Percentiles rank a stretch among this genome's conserved stretches.
phyloP scores from a whole-genome alignment of 2,329 filamentous ascomycete species.

The Ampelomyces quisqualis region DNA sequence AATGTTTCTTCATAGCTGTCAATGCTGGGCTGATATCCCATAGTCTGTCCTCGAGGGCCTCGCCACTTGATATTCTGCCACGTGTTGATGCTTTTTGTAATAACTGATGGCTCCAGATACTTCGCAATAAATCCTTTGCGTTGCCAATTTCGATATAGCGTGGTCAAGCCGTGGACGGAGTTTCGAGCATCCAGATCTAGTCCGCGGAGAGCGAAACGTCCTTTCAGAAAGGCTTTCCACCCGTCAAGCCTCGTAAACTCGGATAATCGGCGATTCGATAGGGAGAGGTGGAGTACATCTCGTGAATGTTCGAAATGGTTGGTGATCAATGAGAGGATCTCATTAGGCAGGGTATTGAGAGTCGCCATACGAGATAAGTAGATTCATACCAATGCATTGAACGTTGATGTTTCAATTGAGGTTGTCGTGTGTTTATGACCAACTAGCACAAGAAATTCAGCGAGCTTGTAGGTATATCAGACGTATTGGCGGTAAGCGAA shows the following conservation, averaged over 20 bases:
- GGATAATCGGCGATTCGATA: slow-evolving; percentile 25
- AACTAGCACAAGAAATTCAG: no score
- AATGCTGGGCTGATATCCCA: slow-evolving; percentile 61
- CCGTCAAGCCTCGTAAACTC: slow-evolving; percentile 34
- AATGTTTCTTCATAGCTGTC: slow-evolving; percentile 58
- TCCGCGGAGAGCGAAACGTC: slow-evolving; percentile 29
- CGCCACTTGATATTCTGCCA: slow-evolving; percentile 43
- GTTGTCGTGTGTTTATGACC: no score
- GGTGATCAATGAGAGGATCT: slow-evolving; percentile 36
- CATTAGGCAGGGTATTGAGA: slow-evolving; percentile 34
- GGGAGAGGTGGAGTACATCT: slow-evolving; percentile 28
- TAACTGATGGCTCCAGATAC: slow-evolving; percentile 50
- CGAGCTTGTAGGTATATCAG: no score
- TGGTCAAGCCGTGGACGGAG: slow-evolving; percentile 57
- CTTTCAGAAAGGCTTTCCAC: slow-evolving; percentile 38
- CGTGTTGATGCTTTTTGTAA: slow-evolving; percentile 41
- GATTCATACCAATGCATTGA: no score
- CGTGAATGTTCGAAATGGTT: slow-evolving; percentile 31
- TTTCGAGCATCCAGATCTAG: slow-evolving; percentile 30
- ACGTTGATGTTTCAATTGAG: background rate
- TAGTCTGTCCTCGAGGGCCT: slow-evolving; percentile 51
- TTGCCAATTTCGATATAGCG: slow-evolving; percentile 59
- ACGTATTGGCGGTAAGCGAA: slow-evolving; percentile 9
- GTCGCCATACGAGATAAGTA: slow-evolving; percentile 21
- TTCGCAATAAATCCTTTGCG: slow-evolving; percentile 57